Conservation (phyloP, 164 flowering plant species). For the Pachysandra terminalis region DNA sequence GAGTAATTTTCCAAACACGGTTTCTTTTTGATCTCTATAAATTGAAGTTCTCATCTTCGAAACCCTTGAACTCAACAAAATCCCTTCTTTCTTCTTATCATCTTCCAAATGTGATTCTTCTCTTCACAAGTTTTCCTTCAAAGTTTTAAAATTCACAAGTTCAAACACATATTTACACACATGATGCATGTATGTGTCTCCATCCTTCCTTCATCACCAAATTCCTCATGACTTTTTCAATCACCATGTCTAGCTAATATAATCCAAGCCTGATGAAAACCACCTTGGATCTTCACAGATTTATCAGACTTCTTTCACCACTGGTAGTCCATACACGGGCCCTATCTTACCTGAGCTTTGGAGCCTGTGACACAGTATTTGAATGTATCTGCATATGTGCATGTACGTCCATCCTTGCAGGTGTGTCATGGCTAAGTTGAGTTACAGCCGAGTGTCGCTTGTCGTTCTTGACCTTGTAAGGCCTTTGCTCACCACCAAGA, state of each 20-base stretch:
- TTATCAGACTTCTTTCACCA: neutral
- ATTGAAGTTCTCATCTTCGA: no score
- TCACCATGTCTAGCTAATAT: no score
- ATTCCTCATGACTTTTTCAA: no score
- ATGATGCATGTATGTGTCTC: neutral
- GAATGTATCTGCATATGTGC: neutral
- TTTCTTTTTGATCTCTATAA: no score
- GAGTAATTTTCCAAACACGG: no score
- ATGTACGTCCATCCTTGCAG: no score
- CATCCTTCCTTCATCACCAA: neutral
- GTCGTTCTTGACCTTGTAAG: conserved; percentile 15
- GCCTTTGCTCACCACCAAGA: neutral
- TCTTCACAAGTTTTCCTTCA: neutral
- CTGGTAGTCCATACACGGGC: conserved; percentile 10
- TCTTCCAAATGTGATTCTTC: neutral
- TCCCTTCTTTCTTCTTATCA: neutral
- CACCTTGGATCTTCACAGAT: no score
- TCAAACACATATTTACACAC: neutral
- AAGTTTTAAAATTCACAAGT: no score
- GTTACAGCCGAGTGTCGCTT: neutral
- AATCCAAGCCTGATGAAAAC: no score
- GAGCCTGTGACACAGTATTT: neutral
- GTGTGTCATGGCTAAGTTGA: neutral
- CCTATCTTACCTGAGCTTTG: conserved; percentile 11
- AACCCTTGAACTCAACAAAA: no score